A percentile compares a stretch with the other conserved stretches of the same genome.
Evolutionary conservation across 495 filamentous ascomycete species (phyloP).

Genomic region (Articulospora tetracladia): DNA sequence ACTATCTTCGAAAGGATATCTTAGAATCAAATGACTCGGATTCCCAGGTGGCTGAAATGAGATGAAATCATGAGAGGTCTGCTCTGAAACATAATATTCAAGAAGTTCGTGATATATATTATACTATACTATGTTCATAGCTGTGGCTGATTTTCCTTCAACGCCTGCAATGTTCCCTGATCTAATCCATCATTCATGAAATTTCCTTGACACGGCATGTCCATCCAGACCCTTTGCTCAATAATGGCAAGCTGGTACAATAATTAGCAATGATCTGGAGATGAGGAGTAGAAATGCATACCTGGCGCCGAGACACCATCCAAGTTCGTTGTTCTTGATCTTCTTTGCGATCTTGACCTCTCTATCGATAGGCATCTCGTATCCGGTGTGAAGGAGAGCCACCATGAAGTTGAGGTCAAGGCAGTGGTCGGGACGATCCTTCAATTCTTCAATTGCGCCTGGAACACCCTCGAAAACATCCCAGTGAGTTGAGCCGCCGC

Average conservation of each 20-base stretch:
- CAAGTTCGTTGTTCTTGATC: constrained; percentile 93
- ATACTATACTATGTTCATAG: neutral
- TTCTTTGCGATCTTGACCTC: constrained; percentile 98
- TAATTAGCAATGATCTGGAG: constrained; percentile 5
- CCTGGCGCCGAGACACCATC: constrained; percentile 97
- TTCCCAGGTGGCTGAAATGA: no score
- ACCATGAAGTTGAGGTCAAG: constrained; percentile 95
- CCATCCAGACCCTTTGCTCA: constrained; percentile 73
- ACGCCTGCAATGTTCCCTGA: constrained; percentile 24
- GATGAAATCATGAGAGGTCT: no score
- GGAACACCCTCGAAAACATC: constrained; percentile 69
- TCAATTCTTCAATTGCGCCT: constrained; percentile 69
- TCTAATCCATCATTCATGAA: constrained; percentile 9
- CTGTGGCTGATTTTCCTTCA: neutral
- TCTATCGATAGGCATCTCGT: constrained; percentile 94
- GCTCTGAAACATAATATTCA: neutral
- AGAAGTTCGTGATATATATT: neutral
- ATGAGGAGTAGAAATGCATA: constrained; percentile 36
- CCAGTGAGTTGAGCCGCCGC: constrained; percentile 75
- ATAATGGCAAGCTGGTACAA: constrained; percentile 60
- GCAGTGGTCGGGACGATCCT: constrained; percentile 81
- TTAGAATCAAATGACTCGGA: no score
- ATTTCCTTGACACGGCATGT: constrained; percentile 63
- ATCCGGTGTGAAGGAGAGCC: constrained; percentile 87
- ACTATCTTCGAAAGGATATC: no score